Base-by-base conservation (phyloP, 495 filamentous ascomycete species). In the Penicillium roqueforti region DNA sequence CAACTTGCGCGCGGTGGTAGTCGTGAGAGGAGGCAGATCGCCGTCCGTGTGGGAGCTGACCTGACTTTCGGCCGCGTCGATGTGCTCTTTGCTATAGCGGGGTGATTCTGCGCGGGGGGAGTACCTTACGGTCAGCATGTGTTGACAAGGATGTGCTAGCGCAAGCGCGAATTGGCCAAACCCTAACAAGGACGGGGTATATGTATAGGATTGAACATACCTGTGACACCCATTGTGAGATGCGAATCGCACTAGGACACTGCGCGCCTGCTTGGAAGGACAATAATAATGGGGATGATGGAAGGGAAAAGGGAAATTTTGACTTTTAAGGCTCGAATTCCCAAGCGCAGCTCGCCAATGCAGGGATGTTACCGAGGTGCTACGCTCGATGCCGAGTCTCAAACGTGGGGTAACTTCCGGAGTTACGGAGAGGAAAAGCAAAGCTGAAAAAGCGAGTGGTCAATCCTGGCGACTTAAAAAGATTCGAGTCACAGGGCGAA, bases 1-100 rank as follows among this genome's bases (percentile, higher is more conserved):
- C 42, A 97, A 74, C 58, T 75, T 82, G 56, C 80, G 77, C 74
- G 92, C 88, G 10, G 86, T 88, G 31, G 87, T 90, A 1, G 55
- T 54, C 8, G 61, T 69, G 29, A 77, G 68, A 26, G 54, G 58
- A 36, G 71, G 71, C 11, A 71, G 58, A 11, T 68, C 71, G 13
- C 42, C 19, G 11, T 59, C 64, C 19, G 43, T 18, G 26, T 55
- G 42, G 18, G 59, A 47, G 16, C 68, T 61, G 23, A 57, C 41
- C 47, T 68, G 71, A 25, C 60, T 62, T 40, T 66, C 62, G 52
- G 62, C 68, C 44, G 66, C 62, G 10, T 62, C 54, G 40, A 65
- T 60, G 3, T 51, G 50, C 13, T 28, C 40, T 28, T 59, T 58
- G 38, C 64, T 43, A 50, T 71, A 72, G 54, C 38, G 3, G 14